These are phyloP conservation scores for Botrytis aclada DNA, from an alignment of 2,329 filamentous ascomycete species.

Conservation along the genomic window DNA sequence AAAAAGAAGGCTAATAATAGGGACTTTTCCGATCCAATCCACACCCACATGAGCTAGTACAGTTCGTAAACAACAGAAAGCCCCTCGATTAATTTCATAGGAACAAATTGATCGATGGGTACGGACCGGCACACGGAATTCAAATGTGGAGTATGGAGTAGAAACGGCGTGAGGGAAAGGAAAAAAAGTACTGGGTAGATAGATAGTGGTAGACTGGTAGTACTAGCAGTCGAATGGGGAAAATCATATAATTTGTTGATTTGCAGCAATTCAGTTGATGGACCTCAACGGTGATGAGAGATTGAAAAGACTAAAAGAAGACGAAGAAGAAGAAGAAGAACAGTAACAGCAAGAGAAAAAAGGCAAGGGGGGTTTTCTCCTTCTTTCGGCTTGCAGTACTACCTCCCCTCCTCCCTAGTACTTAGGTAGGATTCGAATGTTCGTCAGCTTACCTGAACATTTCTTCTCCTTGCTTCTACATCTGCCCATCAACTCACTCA, in stretches of 20 bases:
- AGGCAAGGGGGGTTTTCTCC: background rate
- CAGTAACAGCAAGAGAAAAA: background rate
- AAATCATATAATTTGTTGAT: background rate
- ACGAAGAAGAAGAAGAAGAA: background rate
- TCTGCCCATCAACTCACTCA: background rate
- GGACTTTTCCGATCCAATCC: background rate
- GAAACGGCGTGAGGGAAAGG: background rate
- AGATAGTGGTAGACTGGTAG: background rate
- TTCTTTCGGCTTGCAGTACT: background rate
- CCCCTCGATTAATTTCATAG: background rate
- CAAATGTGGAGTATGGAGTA: conserved; percentile 7
- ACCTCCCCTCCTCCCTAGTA: background rate
- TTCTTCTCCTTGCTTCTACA: background rate
- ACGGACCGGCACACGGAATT: background rate
- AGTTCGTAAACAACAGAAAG: background rate
- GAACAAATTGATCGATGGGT: background rate
- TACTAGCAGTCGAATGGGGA: background rate
- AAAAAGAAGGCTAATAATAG: background rate
- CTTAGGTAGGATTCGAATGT: background rate
- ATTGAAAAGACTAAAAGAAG: background rate
- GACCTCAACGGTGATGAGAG: background rate
- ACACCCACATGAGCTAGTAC: background rate
- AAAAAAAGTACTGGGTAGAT: background rate
- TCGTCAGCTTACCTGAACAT: background rate
- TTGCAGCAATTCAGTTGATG: background rate